A percentile compares a stretch with the other conserved stretches of the same genome.
phyloP scores from a whole-genome alignment of 306 rosid species.

The Styphnolobium japonicum region DNA sequence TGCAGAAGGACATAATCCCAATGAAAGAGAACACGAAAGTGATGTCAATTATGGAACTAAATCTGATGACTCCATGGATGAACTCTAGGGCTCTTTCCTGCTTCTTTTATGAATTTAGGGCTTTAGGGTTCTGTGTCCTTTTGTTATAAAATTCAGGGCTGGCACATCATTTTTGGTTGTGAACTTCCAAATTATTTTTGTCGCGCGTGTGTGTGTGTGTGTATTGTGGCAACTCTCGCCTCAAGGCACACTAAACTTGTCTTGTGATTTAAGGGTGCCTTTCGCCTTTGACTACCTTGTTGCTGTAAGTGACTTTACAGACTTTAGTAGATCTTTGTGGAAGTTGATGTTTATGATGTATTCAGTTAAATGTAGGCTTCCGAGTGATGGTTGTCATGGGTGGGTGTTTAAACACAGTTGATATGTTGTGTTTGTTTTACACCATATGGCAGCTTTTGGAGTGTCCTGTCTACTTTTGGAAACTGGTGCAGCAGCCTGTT shows the following conservation, averaged over 20 bases:
- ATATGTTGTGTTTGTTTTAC: not conserved
- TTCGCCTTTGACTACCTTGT: not conserved
- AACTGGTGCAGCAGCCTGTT: not conserved
- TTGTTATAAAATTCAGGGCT: not conserved
- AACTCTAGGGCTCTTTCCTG: not conserved
- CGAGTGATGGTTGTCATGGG: not conserved
- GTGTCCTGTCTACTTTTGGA: not conserved
- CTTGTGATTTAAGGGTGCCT: not conserved
- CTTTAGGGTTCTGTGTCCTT: not conserved
- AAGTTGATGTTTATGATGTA: not conserved
- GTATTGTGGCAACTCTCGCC: no score
- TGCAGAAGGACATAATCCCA: not conserved
- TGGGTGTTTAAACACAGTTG: not conserved
- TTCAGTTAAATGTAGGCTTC: not conserved
- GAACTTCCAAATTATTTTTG: no score
- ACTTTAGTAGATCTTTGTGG: not conserved
- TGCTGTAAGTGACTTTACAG: not conserved
- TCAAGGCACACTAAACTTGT: not conserved
- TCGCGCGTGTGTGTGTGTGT: no score
- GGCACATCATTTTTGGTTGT: not conserved
- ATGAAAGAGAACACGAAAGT: not conserved
- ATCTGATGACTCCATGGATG: not conserved
- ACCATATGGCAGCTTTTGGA: not conserved
- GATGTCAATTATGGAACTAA: constrained; percentile 5
- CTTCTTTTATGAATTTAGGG: not conserved